These are phyloP conservation scores for Dendrobium huoshanense DNA, from an alignment of 106 monocot genomes.

Conservation along the genomic window DNA sequence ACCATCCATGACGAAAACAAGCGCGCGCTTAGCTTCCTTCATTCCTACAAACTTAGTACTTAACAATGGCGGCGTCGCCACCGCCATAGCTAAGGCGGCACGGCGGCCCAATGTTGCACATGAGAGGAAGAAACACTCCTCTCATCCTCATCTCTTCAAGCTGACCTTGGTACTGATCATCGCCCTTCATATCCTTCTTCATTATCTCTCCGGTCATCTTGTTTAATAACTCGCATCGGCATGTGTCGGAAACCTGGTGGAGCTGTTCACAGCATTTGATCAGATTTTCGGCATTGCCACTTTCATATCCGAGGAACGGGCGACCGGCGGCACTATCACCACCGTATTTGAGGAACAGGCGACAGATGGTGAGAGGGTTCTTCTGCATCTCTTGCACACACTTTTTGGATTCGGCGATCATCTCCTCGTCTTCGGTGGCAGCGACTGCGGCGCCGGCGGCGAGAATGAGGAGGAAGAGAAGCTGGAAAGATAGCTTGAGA, in stretches of 20 bases:
- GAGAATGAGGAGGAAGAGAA: neutral
- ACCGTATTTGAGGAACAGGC: too few species aligned
- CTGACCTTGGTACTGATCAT: neutral
- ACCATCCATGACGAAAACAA: neutral
- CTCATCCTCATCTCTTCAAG: conserved; percentile 8
- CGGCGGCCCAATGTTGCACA: neutral
- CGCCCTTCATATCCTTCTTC: neutral
- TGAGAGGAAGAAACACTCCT: neutral
- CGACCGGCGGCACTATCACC: neutral
- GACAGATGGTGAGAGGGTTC: too few species aligned
- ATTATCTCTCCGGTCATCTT: neutral
- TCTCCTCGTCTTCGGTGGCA: too few species aligned
- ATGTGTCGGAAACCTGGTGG: neutral
- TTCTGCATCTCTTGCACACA: too few species aligned
- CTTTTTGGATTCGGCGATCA: too few species aligned
- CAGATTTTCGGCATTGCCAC: neutral
- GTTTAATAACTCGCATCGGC: conserved; percentile 2
- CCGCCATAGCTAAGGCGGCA: neutral
- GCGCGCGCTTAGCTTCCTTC: neutral
- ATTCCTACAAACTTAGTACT: neutral
- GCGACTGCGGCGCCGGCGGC: neutral
- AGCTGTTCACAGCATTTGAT: conserved; percentile 13
- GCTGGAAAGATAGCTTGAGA: neutral
- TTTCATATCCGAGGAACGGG: conserved; percentile 1
- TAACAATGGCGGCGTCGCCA: neutral